A percentile compares a stretch with the other conserved stretches of the same genome.
Conservation (phyloP, 257 asterid species). For the Fraxinus pennsylvanica region DNA sequence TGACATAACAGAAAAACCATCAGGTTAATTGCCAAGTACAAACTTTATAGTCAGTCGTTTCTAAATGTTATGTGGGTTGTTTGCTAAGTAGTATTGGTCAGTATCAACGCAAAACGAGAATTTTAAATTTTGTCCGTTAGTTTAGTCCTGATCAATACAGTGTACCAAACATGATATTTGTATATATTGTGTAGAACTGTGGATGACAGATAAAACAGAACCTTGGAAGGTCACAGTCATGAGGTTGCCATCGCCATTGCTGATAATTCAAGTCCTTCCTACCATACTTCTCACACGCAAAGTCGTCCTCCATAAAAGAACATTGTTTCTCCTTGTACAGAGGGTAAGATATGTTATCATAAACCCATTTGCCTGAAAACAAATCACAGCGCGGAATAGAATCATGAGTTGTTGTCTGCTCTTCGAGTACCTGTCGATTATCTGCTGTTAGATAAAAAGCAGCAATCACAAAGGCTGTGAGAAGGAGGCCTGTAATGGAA, state of each 20-base stretch:
- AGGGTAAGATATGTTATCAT: conserved; percentile 38
- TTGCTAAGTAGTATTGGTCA: not conserved
- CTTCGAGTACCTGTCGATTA: not conserved
- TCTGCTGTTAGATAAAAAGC: conserved; percentile 18
- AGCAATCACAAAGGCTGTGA: conserved; percentile 13
- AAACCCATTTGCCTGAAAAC: conserved; percentile 37
- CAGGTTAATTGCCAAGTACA: not conserved
- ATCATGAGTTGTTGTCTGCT: not conserved
- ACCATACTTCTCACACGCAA: conserved; percentile 44
- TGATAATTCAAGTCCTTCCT: conserved; percentile 41
- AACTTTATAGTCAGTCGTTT: not conserved
- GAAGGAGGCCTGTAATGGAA: conserved; percentile 17
- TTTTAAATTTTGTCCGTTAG: not conserved
- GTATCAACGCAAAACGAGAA: not conserved
- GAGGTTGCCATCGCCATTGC: conserved; percentile 40
- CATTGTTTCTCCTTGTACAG: conserved; percentile 38
- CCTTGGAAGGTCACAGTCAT: conserved; percentile 48
- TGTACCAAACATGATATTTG: not conserved
- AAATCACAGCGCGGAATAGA: not conserved
- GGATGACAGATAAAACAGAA: conserved; percentile 1
- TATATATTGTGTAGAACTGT: not conserved
- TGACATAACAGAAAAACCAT: not conserved
- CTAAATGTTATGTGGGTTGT: not conserved
- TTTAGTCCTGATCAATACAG: not conserved
- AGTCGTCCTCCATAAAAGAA: conserved; percentile 39